Evolutionary conservation across 768 basidiomycete genomes (phyloP).

Genomic region (Russula vinacea): DNA sequence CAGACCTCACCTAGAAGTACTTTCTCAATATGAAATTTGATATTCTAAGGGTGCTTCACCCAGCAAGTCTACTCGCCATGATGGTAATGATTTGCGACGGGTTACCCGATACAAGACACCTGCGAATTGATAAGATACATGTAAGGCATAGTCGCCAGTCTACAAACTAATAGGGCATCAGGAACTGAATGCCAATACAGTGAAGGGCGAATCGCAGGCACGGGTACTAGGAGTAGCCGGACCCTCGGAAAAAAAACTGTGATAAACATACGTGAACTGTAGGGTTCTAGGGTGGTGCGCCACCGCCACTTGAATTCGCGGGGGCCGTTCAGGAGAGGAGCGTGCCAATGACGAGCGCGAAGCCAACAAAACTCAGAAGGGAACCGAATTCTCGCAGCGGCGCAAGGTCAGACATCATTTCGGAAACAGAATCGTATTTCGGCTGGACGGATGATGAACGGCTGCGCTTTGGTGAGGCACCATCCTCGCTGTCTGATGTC

Average conservation of each 20-base stretch:
- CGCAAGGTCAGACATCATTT: constrained; percentile 24
- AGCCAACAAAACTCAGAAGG: constrained; percentile 28
- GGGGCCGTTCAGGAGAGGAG: constrained; percentile 23
- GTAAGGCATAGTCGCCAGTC: constrained; percentile 5
- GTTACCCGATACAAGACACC: not conserved
- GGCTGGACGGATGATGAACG: constrained; percentile 17
- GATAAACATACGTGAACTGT: not conserved
- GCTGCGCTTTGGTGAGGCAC: not conserved
- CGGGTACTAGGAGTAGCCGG: not conserved
- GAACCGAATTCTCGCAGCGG: constrained; percentile 27
- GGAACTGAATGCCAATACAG: not conserved
- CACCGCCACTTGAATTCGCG: not conserved
- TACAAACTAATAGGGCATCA: not conserved
- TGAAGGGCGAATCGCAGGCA: not conserved
- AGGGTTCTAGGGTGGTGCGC: not conserved
- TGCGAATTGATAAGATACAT: constrained; percentile 7
- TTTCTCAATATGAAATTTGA: not conserved
- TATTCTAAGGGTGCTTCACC: not conserved
- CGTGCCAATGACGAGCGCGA: constrained; percentile 28
- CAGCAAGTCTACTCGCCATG: not conserved
- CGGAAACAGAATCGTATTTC: constrained; percentile 19
- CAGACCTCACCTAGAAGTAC: not conserved
- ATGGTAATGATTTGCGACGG: not conserved
- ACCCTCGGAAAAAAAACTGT: not conserved
- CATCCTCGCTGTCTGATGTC: constrained; percentile 27